phyloP scores from a whole-genome alignment of 805 yeast species.

The Torulaspora franciscae region DNA sequence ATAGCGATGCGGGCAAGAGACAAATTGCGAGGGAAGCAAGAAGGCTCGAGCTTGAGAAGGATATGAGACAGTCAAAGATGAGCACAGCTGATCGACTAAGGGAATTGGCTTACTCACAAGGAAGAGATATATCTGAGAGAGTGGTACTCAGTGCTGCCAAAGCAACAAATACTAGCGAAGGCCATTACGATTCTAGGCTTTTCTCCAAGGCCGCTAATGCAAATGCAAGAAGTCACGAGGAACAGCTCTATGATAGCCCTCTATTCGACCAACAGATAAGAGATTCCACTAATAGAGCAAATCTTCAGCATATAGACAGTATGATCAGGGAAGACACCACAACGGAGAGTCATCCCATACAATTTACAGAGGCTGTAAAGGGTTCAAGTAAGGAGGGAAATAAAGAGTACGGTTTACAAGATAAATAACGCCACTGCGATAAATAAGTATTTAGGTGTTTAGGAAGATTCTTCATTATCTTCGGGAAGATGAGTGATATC shows the following conservation, averaged over 20 bases:
- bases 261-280: conserved; percentile 52
- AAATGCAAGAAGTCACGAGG: conserved; percentile 34
- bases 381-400: conserved; percentile 5
- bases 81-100: conserved; percentile 43
- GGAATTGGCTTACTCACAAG: conserved; percentile 41
- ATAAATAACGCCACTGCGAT: neutral
- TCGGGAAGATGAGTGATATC: conserved; percentile 16
- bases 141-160: conserved; percentile 49
- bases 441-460: neutral
- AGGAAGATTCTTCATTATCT: conserved; percentile 16
- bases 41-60: conserved; percentile 45
- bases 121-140: conserved; percentile 52
- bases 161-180: conserved; percentile 38
- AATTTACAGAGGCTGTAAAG: conserved; percentile 40
- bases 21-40: conserved; percentile 40
- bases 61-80: conserved; percentile 41
- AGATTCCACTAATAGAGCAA: conserved; percentile 46
- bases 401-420: conserved; percentile 22
- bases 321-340: conserved; percentile 7
- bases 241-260: conserved; percentile 55
- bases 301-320: conserved; percentile 27
- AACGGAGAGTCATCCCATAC: conserved; percentile 40
- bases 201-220: conserved; percentile 45
- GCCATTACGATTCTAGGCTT: conserved; percentile 55
- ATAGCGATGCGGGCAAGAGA: conserved; percentile 7